A percentile compares a stretch with the other conserved stretches of the same genome.
Conservation (phyloP, 225 moss, liverwort and hornwort genomes). For the Polytrichum commune region DNA sequence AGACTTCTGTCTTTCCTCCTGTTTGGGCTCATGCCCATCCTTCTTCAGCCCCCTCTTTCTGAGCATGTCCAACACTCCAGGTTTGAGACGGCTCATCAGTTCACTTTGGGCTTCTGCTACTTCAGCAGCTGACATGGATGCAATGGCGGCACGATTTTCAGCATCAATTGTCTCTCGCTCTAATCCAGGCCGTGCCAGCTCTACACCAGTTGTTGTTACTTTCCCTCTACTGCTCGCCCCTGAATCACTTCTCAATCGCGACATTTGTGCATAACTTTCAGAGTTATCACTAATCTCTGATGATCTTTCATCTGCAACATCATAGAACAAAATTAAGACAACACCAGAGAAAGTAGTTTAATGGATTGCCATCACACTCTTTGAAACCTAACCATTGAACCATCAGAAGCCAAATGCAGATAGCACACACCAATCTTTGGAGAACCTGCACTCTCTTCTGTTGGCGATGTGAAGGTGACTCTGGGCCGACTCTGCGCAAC, state of each 20-base stretch:
- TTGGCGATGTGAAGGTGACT: slow-evolving; percentile 43
- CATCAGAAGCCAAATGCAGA: no score
- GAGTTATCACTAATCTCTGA: slow-evolving; percentile 18
- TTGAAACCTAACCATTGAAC: no score
- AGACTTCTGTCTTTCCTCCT: slow-evolving; percentile 19
- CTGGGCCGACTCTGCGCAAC: slow-evolving; percentile 21
- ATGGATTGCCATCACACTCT: no score
- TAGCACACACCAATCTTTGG: not conserved
- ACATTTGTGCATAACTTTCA: slow-evolving; percentile 34
- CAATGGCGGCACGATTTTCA: slow-evolving; percentile 65
- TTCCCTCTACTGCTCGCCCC: slow-evolving; percentile 44
- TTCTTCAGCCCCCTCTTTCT: slow-evolving; percentile 68
- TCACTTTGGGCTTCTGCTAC: slow-evolving; percentile 81
- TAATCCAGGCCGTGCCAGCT: slow-evolving; percentile 25
- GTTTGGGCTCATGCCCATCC: slow-evolving; percentile 34
- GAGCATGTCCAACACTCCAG: slow-evolving; percentile 70
- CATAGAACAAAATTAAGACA: not conserved
- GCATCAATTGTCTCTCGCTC: slow-evolving; percentile 55
- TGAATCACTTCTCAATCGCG: slow-evolving; percentile 38
- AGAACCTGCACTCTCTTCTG: slow-evolving; percentile 17
- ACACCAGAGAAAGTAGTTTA: no score
- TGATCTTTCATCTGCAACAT: slow-evolving; percentile 27
- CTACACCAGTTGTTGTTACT: slow-evolving; percentile 34
- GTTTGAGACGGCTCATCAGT: slow-evolving; percentile 55
- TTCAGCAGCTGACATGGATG: slow-evolving; percentile 73